A percentile compares a stretch with the other conserved stretches of the same genome.
Conservation (phyloP, 2,329 filamentous ascomycete species). For the Cladobotryum protrusum region DNA sequence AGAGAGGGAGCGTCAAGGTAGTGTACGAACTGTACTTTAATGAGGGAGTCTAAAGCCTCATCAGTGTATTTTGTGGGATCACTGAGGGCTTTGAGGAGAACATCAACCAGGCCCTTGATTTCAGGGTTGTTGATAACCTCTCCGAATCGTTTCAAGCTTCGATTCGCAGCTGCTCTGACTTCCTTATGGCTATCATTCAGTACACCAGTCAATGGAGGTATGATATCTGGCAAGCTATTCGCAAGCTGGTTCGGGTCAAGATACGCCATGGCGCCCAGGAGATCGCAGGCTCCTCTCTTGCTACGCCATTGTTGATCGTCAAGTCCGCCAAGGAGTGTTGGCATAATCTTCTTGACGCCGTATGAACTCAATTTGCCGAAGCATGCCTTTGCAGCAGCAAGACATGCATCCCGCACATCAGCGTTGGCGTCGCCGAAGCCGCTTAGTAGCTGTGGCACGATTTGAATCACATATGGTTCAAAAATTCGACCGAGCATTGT, state of each 20-base stretch:
- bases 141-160: slow-evolving; percentile 93
- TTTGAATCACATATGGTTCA: slow-evolving; percentile 93
- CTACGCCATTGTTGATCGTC: slow-evolving; percentile 97
- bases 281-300: slow-evolving; percentile 95
- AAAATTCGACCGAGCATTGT: slow-evolving; percentile 81
- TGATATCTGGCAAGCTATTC: slow-evolving; percentile 88
- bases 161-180: slow-evolving; percentile 83
- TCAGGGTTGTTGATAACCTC: slow-evolving; percentile 98
- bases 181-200: slow-evolving; percentile 98
- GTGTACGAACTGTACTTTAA: slow-evolving; percentile 97
- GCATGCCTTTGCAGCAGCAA: slow-evolving; percentile 89
- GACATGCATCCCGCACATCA: slow-evolving; percentile 86
- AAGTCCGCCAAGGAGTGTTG: slow-evolving; percentile 82
- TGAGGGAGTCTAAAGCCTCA: slow-evolving; percentile 84
- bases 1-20: slow-evolving; percentile 97
- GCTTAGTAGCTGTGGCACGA: slow-evolving; percentile 81
- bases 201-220: slow-evolving; percentile 87
- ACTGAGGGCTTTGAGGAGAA: slow-evolving; percentile 91
- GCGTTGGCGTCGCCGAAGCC: slow-evolving; percentile 84
- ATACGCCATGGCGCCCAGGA: slow-evolving; percentile 97
- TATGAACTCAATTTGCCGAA: slow-evolving; percentile 92
- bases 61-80: slow-evolving; percentile 97
- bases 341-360: slow-evolving; percentile 90
- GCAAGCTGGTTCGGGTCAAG: slow-evolving; percentile 93
- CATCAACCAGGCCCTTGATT: slow-evolving; percentile 84